Base-by-base conservation (phyloP, 257 asterid genomes). In the Pogostemon cablin region DNA sequence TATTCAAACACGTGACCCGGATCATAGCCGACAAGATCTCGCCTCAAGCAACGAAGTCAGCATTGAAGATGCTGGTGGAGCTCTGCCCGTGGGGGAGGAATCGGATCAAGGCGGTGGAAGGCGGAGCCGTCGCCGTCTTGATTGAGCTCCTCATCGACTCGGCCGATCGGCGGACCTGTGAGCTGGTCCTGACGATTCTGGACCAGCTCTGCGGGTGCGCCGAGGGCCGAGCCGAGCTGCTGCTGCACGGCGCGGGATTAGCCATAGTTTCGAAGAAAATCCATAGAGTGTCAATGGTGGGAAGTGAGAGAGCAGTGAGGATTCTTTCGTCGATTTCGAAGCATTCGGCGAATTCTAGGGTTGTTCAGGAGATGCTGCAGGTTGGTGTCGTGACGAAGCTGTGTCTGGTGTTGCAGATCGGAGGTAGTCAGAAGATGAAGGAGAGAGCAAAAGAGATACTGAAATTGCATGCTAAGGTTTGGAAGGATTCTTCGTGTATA, bases 261-360 rank as follows among this genome's bases (percentile, higher is more conserved):
- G 95, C 96, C 8, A 39, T 89, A 1, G 93, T 91, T 4, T 91
- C 96, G 4, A 89, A 87, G 86, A 89, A 87, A 25, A 86, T 91
- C 1, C 86, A 86, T 11, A 81, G 96, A 87, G 91, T 89, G 71
- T 91, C 97, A 7, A 77, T 75, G 6, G 81, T 48, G 39, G 93
- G 85, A 7, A 91, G 89, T 37, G 91, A 91, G 71, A 82, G 82
- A 15, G 88, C 79, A 0, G 91, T 88, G 81, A 85, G 90, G 48
- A 84, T 91, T 2, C 46, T 91, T 3, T 68, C 59, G 0, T 81
- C 91, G 65, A 72, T 91, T 4, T 79, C 88, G 9, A 86, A 76
- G 55, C 80, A 44, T 42, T 83, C 88, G 7, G 81, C 81, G 40
- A 83, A 76, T 53, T 9, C 74, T 3, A 80, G 78, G 80, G 89